Evolutionary conservation across 2,329 filamentous ascomycete genomes (phyloP).

Genomic region (Colletotrichum australisinense): DNA sequence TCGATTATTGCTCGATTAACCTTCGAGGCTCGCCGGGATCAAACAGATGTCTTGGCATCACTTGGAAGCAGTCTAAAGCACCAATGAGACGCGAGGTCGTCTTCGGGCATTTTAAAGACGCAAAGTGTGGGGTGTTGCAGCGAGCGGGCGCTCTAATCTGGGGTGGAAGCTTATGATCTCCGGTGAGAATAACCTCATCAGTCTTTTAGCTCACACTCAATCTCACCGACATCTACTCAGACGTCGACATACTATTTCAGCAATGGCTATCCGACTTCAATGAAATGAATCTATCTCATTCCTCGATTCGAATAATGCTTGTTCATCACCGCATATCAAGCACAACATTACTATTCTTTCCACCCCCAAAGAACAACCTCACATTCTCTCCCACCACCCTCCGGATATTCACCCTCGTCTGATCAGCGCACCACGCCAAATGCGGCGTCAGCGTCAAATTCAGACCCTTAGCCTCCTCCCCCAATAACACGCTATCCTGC

Average conservation of each 20-base stretch:
- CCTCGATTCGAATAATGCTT: not conserved
- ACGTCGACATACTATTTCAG: not conserved
- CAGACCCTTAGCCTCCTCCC: conserved; percentile 35
- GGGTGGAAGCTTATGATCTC: not conserved
- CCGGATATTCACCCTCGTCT: conserved; percentile 34
- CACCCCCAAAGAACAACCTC: conserved; percentile 20
- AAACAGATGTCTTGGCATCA: not conserved
- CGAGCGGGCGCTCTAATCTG: not conserved
- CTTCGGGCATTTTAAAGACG: conserved; percentile 5
- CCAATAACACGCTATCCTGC: conserved; percentile 31
- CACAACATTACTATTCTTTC: conserved; percentile 28
- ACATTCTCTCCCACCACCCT: conserved; percentile 34
- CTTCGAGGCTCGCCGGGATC: not conserved
- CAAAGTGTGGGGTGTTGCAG: conserved; percentile 12
- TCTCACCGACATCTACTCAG: not conserved
- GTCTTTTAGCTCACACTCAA: not conserved
- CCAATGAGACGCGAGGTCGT: not conserved
- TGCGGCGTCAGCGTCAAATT: conserved; percentile 49
- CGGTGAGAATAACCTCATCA: not conserved
- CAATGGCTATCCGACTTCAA: not conserved
- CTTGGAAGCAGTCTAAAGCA: not conserved
- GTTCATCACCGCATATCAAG: conserved; percentile 19
- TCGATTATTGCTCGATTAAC: not conserved
- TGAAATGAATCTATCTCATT: not conserved
- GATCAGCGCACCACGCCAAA: conserved; percentile 37